Base-by-base conservation (phyloP, 2,329 filamentous ascomycete species). In the Helotiales sp. region DNA sequence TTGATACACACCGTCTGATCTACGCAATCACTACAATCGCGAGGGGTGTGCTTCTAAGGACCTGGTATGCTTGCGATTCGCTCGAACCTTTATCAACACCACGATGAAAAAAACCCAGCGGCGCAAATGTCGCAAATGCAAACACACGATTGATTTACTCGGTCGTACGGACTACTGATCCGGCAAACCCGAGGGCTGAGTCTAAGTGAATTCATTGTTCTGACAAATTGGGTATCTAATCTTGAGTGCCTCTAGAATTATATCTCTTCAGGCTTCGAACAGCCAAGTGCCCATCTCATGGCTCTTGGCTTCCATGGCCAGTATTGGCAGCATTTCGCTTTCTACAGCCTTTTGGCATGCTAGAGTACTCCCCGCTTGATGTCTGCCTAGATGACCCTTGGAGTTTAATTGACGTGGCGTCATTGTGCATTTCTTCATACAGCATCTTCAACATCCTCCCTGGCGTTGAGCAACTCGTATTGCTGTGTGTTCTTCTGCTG, bases 391-490 rank as follows among this genome's bases (percentile, higher is more conserved):
- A 34, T 8, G 17, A 11, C 15, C 32, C 20, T 22, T 6, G 20
- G 10, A n/a, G 11, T 30, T 5, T 6, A 17, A 37, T 37, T 24
- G 1, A 1, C 40, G 7, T 20, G 1, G 17, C n/a, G 20, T 4
- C 26, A 15, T 10, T n/a, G 22, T 20, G n/a, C 30, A 13, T 13
- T 8, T 40, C 28, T 37, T 61, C 59, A 61, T 7, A 61, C 45
- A 10, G 45, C 45, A 17, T 61, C 43, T 4, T 52, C 59, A 26
- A 22, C 17, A 37, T 52, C 26, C 17, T 50, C 59, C 22, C 45
- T 50, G 6, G 59, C 52, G 32, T 61, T n/a, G 17, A 61, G 45
- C 28, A 61, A 20, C 22, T 61, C 59, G 26, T 61, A 61, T 26
- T 52, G 59, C 45, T 50, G 59, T 8, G 43, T 37, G 17, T 52